Base-by-base conservation (phyloP, 495 filamentous ascomycete species). In the Baudoinia panamericana region DNA sequence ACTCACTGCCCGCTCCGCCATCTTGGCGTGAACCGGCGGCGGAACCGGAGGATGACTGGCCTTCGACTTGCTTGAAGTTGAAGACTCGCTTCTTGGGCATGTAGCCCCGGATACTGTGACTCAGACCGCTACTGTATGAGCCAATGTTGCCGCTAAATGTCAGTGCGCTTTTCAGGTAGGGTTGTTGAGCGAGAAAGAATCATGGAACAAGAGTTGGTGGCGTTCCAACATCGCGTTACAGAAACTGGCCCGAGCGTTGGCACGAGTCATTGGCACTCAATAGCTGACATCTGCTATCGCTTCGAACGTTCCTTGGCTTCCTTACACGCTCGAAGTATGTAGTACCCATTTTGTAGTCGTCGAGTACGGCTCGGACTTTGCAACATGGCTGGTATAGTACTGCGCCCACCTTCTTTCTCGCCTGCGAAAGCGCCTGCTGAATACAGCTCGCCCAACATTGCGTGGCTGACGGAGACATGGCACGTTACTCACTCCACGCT, bases 401-500 rank as follows among this genome's bases (percentile, higher is more conserved):
- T 55, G 13, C 52, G 52, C 20, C 48, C 52, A 21, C 48, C 52
- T 2, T 45, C 52, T 13, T 48, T 46, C 48, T 48, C 48, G 20
- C 11, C 39, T 7, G 42, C 48, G 12, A 33, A 30, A 21, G 17
- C 38, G 8, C 47, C 51, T 5, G 12, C 40, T 5, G 37, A 33
- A 25, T 67, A 59, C 52, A 48, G n/a, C 45, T 19, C 69, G 0
- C 78, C 78, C 8, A 53, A 70, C 16, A 66, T 72, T 37, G 49
- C 61, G 29, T 84, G 70, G 63, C 70, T 88, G 36, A 52, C 59
- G 25, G 67, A 77, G 18, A 80, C 75, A 37, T 87, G 82, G 82
- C 63, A 73, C 53, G 78, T 87, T 17, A 80, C 77, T 12, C 75
- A 82, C 63, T 80, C 76, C 9, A 85, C 77, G 23, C 73, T 90